Evolutionary conservation across 352 stramenopile genomes (phyloP).

Genomic region (Globisporangium sylvaticum): DNA sequence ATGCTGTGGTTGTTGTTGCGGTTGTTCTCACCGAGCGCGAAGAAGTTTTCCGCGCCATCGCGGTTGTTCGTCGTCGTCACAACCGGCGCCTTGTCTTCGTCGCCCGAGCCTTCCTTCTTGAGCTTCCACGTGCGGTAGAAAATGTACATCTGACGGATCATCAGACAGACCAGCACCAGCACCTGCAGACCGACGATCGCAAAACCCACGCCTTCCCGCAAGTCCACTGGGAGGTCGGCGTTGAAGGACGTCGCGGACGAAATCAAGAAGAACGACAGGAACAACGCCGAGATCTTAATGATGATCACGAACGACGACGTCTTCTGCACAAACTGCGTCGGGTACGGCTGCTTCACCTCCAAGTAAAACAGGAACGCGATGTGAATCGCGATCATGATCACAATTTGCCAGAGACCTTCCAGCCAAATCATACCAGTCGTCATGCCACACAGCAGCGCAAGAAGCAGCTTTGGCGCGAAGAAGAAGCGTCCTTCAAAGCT

Average conservation of each 20-base stretch:
- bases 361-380: constrained; percentile 80
- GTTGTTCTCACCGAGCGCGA: constrained; percentile 37
- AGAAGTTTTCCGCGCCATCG: constrained; percentile 45
- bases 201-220: constrained; percentile 74
- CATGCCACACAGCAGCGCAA: constrained; percentile 71
- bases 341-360: constrained; percentile 81
- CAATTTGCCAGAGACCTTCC: constrained; percentile 67
- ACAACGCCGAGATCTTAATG: constrained; percentile 86
- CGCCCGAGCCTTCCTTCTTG: constrained; percentile 33
- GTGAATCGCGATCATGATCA: constrained; percentile 71
- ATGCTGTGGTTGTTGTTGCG: constrained; percentile 23
- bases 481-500: constrained; percentile 85
- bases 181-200: constrained; percentile 80
- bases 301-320: constrained; percentile 87
- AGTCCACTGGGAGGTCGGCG: constrained; percentile 59
- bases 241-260: constrained; percentile 67
- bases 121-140: constrained; percentile 88
- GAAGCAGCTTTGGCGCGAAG: constrained; percentile 79
- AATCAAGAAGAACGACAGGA: constrained; percentile 78
- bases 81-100: constrained; percentile 60
- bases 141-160: constrained; percentile 84
- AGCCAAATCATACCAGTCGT: constrained; percentile 82
- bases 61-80: constrained; percentile 49
- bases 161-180: constrained; percentile 73
- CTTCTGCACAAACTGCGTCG: constrained; percentile 77